Conservation (phyloP, 495 filamentous ascomycete genomes). For the Lophiotrema nucula region DNA sequence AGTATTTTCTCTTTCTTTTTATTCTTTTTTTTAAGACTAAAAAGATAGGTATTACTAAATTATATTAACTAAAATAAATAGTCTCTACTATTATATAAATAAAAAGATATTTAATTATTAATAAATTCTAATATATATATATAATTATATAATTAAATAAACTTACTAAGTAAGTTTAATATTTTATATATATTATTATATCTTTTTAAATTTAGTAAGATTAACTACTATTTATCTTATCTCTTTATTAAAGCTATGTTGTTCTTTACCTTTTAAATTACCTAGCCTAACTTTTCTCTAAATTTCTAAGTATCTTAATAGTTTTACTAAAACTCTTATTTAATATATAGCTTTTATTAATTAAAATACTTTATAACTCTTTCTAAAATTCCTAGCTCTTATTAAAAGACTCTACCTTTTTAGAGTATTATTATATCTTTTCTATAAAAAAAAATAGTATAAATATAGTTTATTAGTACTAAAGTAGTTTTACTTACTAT, state of each 20-base stretch:
- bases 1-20: too few species aligned
- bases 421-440: constrained; percentile 9
- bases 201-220: too few species aligned
- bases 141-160: too few species aligned
- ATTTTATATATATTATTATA: too few species aligned
- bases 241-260: not conserved
- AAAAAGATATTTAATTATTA: too few species aligned
- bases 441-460: constrained; percentile 16
- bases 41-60: too few species aligned
- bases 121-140: too few species aligned
- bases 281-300: not conserved
- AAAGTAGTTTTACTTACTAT: constrained; percentile 21
- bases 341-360: constrained; percentile 16
- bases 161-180: too few species aligned
- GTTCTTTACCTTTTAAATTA: not conserved
- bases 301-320: not conserved
- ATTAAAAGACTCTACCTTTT: constrained; percentile 15
- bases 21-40: too few species aligned
- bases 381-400: constrained; percentile 19
- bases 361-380: constrained; percentile 4
- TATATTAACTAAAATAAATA: too few species aligned
- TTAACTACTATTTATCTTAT: too few species aligned
- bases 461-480: constrained; percentile 17
- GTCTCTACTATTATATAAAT: too few species aligned
- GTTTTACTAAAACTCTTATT: constrained; percentile 11